phyloP scores from a whole-genome alignment of 2,329 filamentous ascomycete genomes.

The Sarocladiaceae sp. region DNA sequence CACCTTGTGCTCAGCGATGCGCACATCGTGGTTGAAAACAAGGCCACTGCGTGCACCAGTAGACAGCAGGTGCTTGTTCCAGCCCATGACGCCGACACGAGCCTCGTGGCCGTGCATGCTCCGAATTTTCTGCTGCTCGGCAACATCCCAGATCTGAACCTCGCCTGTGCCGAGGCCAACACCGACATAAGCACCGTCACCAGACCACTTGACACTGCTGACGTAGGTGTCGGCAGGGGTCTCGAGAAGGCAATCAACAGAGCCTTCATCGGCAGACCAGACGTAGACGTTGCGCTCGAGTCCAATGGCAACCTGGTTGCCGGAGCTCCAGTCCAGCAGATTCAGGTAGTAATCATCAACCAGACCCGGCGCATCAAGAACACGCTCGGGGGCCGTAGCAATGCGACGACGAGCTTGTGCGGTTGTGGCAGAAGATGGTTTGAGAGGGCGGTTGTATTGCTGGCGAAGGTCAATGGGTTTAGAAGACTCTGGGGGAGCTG shows the following conservation, averaged over 20 bases:
- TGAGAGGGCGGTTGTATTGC: conserved; percentile 96
- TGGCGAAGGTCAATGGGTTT: conserved; percentile 97
- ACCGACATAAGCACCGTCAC: conserved; percentile 92
- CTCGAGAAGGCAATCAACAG: conserved; percentile 85
- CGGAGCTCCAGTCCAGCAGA: conserved; percentile 94
- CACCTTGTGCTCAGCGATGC: conserved; percentile 95
- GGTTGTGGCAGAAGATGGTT: conserved; percentile 65
- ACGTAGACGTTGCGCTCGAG: conserved; percentile 97
- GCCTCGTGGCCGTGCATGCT: conserved; percentile 98
- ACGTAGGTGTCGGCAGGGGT: conserved; percentile 88
- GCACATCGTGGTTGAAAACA: conserved; percentile 98
- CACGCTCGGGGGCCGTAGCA: conserved; percentile 90
- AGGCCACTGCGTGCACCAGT: conserved; percentile 92
- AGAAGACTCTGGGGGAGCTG: conserved; percentile 93
- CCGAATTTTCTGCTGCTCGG: conserved; percentile 90
- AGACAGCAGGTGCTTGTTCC: conserved; percentile 97
- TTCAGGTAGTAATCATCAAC: conserved; percentile 99
- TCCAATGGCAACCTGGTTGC: conserved; percentile 96
- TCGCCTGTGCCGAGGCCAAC: conserved; percentile 94
- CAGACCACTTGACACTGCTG: conserved; percentile 98
- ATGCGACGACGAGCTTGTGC: conserved; percentile 90
- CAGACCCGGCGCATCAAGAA: conserved; percentile 91
- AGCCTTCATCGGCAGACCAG: conserved; percentile 93
- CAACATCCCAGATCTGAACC: conserved; percentile 98
- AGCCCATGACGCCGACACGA: conserved; percentile 95